Evolutionary conservation across 768 basidiomycete species (phyloP), one percentile per base, ranked within the genome.

Genomic region (Exidia glandulosa): DNA sequence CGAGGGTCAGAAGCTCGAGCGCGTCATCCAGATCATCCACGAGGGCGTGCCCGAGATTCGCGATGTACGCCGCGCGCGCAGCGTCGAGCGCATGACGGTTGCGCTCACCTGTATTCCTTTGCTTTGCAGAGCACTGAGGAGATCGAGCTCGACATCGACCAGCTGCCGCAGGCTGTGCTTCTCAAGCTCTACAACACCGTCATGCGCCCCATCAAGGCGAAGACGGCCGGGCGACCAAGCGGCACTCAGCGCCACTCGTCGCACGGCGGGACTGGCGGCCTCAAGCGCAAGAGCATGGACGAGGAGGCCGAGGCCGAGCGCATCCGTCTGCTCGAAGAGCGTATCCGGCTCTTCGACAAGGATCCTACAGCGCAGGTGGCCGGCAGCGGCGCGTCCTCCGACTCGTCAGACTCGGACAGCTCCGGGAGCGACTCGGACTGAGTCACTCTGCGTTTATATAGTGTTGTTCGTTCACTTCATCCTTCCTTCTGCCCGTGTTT

Each of bases 81-180:
- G 48, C 34, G 36, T 59, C 32, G 62, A 23, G 47, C 62, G 32
- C n/a, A 32, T 33, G 23, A 9, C 47, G 7, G 61, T 60, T 61
- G 67, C 61, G 62, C 61, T 57, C 14, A 41, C 37, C 25, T 45
- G 19, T 61, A 31, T 57, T 64, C n/a, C 45, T 63, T 59, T n/a
- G n/a, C n/a, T 54, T 27, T 58, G 30, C 76, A 93, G 90, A 93
- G 90, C 72, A 89, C 88, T 52, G 93, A 97, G 73, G 96, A 99
- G 76, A 97, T 99, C 68, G 96, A 99, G 72, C 83, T 99, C 47
- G 96, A 99, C 73, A 98, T 99, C 68, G 96, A 98, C 69, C 77
- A 84, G 41, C 77, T 99, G 32, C 94, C 96, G 56, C 79, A 89
- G 6, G 72, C 81, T 32, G 94, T 96, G 50, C 82, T 97, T 58